Evolutionary conservation across 2,329 filamentous ascomycete species (phyloP).

Genomic region (Pleurostoma richardsiae): DNA sequence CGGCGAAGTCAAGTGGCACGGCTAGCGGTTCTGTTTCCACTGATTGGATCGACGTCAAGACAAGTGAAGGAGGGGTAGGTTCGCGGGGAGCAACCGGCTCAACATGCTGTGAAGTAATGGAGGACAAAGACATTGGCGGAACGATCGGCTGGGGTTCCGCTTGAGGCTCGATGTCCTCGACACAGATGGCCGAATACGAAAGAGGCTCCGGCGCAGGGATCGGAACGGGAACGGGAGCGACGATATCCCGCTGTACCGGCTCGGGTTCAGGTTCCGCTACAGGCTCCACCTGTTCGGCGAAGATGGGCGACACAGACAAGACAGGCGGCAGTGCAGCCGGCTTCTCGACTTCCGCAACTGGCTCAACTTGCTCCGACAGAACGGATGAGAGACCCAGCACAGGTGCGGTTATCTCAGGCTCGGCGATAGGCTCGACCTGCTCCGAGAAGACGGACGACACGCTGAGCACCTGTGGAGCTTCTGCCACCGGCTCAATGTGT

Average conservation of each 20-base stretch:
- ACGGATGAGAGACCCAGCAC: conserved; percentile 24
- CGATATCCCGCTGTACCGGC: too few relatives aligned
- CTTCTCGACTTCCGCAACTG: conserved; percentile 11
- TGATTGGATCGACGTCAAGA: conserved; percentile 29
- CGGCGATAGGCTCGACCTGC: conserved; percentile 15
- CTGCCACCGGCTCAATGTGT: conserved; percentile 11
- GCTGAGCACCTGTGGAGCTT: conserved; percentile 14
- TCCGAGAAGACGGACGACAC: conserved; percentile 11
- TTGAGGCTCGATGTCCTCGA: conserved; percentile 23
- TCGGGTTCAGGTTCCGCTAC: conserved; percentile 19
- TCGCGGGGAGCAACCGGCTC: conserved; percentile 22
- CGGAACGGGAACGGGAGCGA: too few relatives aligned
- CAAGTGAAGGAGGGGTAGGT: conserved; percentile 18
- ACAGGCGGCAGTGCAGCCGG: conserved; percentile 8
- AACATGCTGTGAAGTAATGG: conserved; percentile 22
- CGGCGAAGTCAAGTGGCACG: conserved; percentile 28
- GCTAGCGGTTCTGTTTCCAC: conserved; percentile 10
- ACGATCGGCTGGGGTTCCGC: conserved; percentile 7
- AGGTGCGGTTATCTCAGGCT: conserved; percentile 11
- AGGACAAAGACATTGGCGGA: conserved; percentile 21
- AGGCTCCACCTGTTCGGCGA: conserved; percentile 29
- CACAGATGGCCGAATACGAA: conserved; percentile 22
- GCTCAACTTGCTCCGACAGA: conserved; percentile 22
- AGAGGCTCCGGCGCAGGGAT: too few relatives aligned
- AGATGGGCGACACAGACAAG: conserved; percentile 25